Base-by-base conservation (phyloP, 768 basidiomycete genomes). In the Rubroboletus pulcherrimus region DNA sequence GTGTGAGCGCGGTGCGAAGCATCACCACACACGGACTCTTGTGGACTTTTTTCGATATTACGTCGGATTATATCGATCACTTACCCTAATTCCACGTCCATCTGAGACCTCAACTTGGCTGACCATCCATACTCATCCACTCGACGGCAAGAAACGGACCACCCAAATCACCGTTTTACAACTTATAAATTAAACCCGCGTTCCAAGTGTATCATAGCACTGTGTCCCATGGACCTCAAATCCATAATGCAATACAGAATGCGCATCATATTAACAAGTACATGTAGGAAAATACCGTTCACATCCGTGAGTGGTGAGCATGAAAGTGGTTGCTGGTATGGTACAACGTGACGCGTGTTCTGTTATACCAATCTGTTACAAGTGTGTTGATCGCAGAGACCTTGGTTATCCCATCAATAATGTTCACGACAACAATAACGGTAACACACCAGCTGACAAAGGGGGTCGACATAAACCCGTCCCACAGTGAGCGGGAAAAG, bases 1-100 rank as follows among this genome's bases (percentile, higher is more conserved):
- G 95, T 53, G 91, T 99, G 60, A 96, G 93, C 58, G 95, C 95
- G 39, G 71, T 91, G 49, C 84, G 97, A 50, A 94, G 90, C 63
- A 87, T 96, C 65, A 91, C 93, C 33, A 96, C 93, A 7, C 95
- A 97, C 61, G 95, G 95, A 21, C 77, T 96, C 38, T 77, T 95
- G 49, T 97, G 94, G 94, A 96, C 94, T 8, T 78, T 97, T 57
- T 93, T 94, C 69, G 94, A 97, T 75, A 74, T 87, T 62, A 84
- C 83, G 31, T 81, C 86, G 39, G 74, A 81, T 62, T 89, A 87
- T 69, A 90, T 92, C 65, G 89, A 92, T 65, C 67, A 71, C 55
- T 72, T 85, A 51, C 81, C 81, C 39, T 73, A 53, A 71, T 45
- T 35, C 42, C 44, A 51, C 48, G 47, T 45, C 47, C 37, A 34